Percentiles rank a stretch among this genome's conserved stretches.
Evolutionary conservation across 2,329 filamentous ascomycete species (phyloP).

Genomic region (Ophiocordyceps camponoti-leonardi): DNA sequence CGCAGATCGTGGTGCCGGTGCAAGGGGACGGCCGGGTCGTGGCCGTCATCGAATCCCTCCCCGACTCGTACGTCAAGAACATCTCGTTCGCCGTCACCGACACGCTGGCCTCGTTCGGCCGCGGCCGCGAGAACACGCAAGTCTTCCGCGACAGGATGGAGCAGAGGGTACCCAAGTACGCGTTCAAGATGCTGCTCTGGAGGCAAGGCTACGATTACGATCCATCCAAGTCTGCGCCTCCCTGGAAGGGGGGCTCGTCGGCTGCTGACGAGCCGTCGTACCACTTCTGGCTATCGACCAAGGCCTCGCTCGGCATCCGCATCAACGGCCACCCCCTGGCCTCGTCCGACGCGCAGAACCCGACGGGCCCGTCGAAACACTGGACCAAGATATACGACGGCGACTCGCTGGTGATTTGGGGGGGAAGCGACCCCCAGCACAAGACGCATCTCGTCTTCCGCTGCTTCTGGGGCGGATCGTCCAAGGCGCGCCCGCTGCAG

Average conservation of each 20-base stretch:
- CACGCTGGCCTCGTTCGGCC: slow-evolving; percentile 61
- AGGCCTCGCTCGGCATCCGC: slow-evolving; percentile 56
- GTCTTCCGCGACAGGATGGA: slow-evolving; percentile 47
- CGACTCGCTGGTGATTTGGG: slow-evolving; percentile 60
- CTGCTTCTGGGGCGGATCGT: slow-evolving; percentile 40
- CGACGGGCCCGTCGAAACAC: slow-evolving; percentile 33
- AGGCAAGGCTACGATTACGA: slow-evolving; percentile 47
- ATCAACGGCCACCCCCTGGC: slow-evolving; percentile 56
- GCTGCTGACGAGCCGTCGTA: slow-evolving; percentile 37
- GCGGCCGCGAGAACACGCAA: slow-evolving; percentile 49
- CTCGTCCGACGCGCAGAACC: slow-evolving; percentile 36
- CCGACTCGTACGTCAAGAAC: slow-evolving; percentile 45
- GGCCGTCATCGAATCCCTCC: slow-evolving; percentile 48
- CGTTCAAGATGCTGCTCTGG: slow-evolving; percentile 63
- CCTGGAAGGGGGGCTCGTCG: slow-evolving; percentile 17
- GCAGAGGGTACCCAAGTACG: slow-evolving; percentile 61
- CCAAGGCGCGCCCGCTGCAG: slow-evolving; percentile 17
- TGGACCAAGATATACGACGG: slow-evolving; percentile 61
- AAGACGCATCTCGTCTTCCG: slow-evolving; percentile 31
- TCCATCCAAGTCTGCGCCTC: slow-evolving; percentile 34
- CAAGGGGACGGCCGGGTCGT: slow-evolving; percentile 25
- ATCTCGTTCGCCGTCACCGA: slow-evolving; percentile 49
- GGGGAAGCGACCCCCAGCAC: slow-evolving; percentile 21
- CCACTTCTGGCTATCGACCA: slow-evolving; percentile 61
- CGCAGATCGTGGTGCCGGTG: slow-evolving; percentile 18